Percentiles rank a stretch among this genome's conserved stretches.
phyloP scores from a whole-genome alignment of 441 rosid species.

The Bocquillonia castaneifolia region DNA sequence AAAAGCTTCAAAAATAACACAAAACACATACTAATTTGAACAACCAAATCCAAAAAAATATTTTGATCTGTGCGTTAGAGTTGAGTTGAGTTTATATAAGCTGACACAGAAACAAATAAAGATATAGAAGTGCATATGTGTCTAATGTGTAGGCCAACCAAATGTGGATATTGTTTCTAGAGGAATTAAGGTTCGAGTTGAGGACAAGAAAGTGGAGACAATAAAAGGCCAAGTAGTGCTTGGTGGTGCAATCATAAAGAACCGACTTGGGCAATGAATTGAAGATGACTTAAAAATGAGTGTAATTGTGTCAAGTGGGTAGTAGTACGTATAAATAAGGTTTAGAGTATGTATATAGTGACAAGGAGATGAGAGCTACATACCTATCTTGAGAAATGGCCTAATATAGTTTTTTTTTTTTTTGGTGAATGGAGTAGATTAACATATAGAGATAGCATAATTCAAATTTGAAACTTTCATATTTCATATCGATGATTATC shows the following conservation, averaged over 20 bases:
- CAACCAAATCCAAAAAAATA: not conserved
- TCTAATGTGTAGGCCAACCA: conserved; percentile 3
- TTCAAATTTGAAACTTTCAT: too few species aligned
- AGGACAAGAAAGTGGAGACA: conserved; percentile 40
- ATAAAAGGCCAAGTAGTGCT: conserved; percentile 18
- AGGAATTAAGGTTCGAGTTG: conserved; percentile 22
- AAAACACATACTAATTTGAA: not conserved
- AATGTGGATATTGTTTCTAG: conserved; percentile 19
- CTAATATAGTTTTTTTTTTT: conserved; percentile 8
- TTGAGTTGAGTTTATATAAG: not conserved
- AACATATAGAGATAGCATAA: too few species aligned
- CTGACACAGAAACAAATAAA: conserved; percentile 13
- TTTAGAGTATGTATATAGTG: not conserved
- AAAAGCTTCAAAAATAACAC: not conserved
- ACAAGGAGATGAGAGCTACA: not conserved
- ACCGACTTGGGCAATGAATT: conserved; percentile 13
- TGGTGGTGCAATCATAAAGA: conserved; percentile 24
- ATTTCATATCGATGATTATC: too few species aligned
- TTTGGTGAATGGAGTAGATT: not conserved
- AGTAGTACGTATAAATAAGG: not conserved
- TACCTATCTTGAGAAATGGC: conserved; percentile 29
- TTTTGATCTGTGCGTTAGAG: not conserved
- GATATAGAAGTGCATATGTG: not conserved
- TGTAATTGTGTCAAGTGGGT: conserved; percentile 1
- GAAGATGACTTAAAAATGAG: conserved; percentile 18